These are phyloP conservation scores for Clitoria ternatea DNA, from an alignment of 306 rosid species.

Conservation along the genomic window DNA sequence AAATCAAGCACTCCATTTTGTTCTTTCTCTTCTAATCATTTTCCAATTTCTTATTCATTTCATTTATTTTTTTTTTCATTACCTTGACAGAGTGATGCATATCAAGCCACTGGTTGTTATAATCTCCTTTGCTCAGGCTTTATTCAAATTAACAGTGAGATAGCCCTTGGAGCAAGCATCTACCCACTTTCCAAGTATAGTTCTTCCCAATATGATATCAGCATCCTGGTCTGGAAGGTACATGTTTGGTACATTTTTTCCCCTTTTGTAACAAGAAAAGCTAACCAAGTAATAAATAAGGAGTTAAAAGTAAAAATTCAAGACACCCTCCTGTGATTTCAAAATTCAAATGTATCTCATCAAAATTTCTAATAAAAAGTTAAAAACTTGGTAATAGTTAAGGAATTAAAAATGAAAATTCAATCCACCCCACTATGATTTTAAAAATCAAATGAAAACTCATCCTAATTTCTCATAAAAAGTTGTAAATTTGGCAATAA, in stretches of 20 bases:
- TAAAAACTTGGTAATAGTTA: too few relatives aligned
- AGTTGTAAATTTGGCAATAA: too few relatives aligned
- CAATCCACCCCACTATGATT: too few relatives aligned
- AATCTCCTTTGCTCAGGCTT: conserved; percentile 60
- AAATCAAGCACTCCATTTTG: conserved; percentile 2
- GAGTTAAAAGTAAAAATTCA: too few relatives aligned
- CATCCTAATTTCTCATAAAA: too few relatives aligned
- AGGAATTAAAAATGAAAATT: too few relatives aligned
- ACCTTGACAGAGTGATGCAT: conserved; percentile 53
- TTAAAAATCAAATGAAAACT: too few relatives aligned
- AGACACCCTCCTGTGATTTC: too few relatives aligned
- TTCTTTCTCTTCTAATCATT: not conserved
- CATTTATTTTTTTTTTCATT: not conserved
- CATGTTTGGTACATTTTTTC: not conserved
- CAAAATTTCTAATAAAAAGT: too few relatives aligned
- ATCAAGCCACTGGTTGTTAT: conserved; percentile 65
- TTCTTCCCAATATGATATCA: conserved; percentile 52
- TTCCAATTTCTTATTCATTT: conserved; percentile 11
- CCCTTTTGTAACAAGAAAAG: not conserved
- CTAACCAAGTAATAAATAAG: too few relatives aligned
- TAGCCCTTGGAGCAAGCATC: conserved; percentile 55
- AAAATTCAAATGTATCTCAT: too few relatives aligned
- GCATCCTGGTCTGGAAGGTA: conserved; percentile 59
- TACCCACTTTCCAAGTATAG: conserved; percentile 49
- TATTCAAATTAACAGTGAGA: conserved; percentile 47